phyloP scores from a whole-genome alignment of 257 asterid species.

The Petunia secreta region DNA sequence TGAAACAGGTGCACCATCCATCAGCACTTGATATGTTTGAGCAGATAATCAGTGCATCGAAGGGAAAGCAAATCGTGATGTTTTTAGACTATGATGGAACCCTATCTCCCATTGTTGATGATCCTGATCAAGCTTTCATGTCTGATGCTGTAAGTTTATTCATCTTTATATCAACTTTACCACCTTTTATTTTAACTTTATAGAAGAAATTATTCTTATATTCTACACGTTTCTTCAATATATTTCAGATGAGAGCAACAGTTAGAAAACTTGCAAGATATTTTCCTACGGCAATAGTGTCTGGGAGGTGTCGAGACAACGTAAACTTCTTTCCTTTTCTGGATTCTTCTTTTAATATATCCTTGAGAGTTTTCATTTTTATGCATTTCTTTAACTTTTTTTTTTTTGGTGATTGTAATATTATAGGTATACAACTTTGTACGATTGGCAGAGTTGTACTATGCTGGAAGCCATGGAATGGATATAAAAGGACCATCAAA shows the following conservation, averaged over 20 bases:
- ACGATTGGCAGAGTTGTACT: conserved; percentile 88
- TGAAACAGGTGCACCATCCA: conserved; percentile 68
- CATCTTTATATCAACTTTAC: too few relatives aligned
- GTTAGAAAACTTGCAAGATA: conserved; percentile 70
- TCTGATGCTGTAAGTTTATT: conserved; percentile 57
- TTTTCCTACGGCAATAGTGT: conserved; percentile 87
- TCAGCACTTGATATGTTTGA: conserved; percentile 87
- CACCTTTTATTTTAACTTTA: neutral
- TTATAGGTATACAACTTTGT: conserved; percentile 79
- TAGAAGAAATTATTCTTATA: neutral
- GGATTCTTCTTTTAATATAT: neutral
- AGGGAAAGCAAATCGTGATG: conserved; percentile 91
- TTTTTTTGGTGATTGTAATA: neutral
- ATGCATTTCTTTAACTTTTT: neutral
- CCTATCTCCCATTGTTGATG: conserved; percentile 91
- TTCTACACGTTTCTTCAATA: neutral
- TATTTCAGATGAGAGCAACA: conserved; percentile 73
- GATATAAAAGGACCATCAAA: conserved; percentile 97
- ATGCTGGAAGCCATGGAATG: conserved; percentile 99
- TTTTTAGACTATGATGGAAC: conserved; percentile 94
- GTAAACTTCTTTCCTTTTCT: conserved; percentile 38
- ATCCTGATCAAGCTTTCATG: conserved; percentile 96
- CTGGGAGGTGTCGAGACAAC: conserved; percentile 89
- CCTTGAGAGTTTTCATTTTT: neutral
- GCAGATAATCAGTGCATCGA: conserved; percentile 72